These are phyloP conservation scores for Jacaranda copaia DNA, from an alignment of 257 asterid genomes.

Conservation along the genomic window DNA sequence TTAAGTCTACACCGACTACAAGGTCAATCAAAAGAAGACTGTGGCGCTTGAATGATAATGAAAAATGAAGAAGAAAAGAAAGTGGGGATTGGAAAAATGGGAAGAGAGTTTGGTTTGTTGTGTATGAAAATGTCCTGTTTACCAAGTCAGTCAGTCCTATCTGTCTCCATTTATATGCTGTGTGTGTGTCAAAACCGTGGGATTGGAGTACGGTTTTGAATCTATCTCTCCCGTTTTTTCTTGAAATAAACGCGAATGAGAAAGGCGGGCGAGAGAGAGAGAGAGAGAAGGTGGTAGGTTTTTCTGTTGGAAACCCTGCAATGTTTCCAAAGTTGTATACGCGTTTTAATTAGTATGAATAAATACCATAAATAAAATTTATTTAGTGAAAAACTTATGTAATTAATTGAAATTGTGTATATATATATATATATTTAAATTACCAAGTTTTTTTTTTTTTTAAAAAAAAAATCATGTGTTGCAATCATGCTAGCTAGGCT, in stretches of 20 bases:
- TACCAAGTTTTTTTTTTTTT: no score
- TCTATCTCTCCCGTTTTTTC: not conserved
- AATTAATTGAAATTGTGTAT: no score
- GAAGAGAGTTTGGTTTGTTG: constrained; percentile 8
- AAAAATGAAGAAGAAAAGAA: constrained; percentile 2
- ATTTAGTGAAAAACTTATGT: no score
- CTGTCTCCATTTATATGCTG: not conserved
- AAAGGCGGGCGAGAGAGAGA: constrained; percentile 31
- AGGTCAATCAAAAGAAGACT: constrained; percentile 23
- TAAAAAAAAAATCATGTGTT: no score
- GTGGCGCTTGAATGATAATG: constrained; percentile 4
- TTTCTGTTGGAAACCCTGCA: constrained; percentile 45
- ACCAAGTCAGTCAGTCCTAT: constrained; percentile 23
- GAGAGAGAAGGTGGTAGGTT: constrained; percentile 42
- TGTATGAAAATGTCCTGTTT: constrained; percentile 5
- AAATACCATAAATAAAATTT: no score
- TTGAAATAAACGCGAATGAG: constrained; percentile 33
- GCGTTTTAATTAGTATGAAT: constrained; percentile 30
- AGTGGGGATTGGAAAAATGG: constrained; percentile 27
- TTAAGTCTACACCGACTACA: not conserved
- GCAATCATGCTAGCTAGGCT: no score
- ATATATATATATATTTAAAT: no score
- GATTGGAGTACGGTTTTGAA: constrained; percentile 35
- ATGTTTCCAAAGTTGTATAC: constrained; percentile 28
- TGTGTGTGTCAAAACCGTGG: not conserved